These are phyloP conservation scores for Huntiella bhutanensis DNA, from an alignment of 2,329 filamentous ascomycete species.

Conservation along the genomic window DNA sequence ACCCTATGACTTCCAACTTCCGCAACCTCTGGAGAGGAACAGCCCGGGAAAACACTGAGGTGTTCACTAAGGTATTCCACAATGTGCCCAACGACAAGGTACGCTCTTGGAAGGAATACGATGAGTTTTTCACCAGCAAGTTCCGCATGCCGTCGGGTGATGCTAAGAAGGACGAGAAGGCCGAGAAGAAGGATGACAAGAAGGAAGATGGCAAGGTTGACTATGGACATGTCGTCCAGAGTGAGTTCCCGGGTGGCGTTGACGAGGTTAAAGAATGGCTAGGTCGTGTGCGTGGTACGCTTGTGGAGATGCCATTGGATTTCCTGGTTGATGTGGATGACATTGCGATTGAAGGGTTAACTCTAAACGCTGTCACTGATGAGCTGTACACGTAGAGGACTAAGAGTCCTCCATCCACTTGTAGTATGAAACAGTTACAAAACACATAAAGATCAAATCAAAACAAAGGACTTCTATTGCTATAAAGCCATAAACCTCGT, in stretches of 20 bases:
- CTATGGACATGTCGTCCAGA: conserved; percentile 73
- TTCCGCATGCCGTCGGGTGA: conserved; percentile 37
- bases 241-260: conserved; percentile 56
- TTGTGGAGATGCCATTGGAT: conserved; percentile 80
- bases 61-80: conserved; percentile 69
- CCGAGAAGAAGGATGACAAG: conserved; percentile 21
- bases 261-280: conserved; percentile 55
- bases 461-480: neutral
- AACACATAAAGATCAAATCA: neutral
- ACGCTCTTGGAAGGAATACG: conserved; percentile 53
- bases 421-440: neutral
- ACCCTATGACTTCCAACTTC: conserved; percentile 54
- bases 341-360: conserved; percentile 64
- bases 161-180: conserved; percentile 19
- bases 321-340: conserved; percentile 71
- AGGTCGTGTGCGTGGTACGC: conserved; percentile 43
- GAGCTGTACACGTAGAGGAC: conserved; percentile 43
- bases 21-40: conserved; percentile 52
- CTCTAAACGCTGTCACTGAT: conserved; percentile 52
- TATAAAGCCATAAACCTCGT: neutral
- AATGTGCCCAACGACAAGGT: conserved; percentile 51
- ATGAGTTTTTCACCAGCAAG: conserved; percentile 47
- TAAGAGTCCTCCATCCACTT: neutral
- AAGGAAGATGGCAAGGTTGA: conserved; percentile 40
- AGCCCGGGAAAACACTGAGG: conserved; percentile 59